phyloP scores from a whole-genome alignment of 2,329 filamentous ascomycete genomes.

The Cladosporium colombiae region DNA sequence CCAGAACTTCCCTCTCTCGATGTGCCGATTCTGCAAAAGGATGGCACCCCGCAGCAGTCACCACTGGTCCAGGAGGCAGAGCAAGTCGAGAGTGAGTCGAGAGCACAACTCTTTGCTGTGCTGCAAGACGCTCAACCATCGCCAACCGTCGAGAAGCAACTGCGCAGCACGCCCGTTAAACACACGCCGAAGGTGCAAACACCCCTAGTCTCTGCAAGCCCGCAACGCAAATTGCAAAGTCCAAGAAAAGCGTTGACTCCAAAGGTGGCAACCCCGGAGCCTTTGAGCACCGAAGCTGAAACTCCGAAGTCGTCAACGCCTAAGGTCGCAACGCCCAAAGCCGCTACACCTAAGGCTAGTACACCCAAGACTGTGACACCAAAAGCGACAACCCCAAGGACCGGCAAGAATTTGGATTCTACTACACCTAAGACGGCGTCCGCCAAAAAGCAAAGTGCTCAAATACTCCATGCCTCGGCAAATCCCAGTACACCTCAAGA shows the following conservation, averaged over 20 bases:
- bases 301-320: conserved; percentile 15
- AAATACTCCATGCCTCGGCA: neutral
- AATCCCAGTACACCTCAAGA: conserved; percentile 10
- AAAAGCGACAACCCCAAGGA: neutral
- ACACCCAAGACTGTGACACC: neutral
- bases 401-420: neutral
- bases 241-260: conserved; percentile 17
- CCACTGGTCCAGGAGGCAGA: neutral
- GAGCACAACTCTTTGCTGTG: conserved; percentile 24
- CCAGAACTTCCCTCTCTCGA: conserved; percentile 26
- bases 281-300: neutral
- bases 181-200: conserved; percentile 23
- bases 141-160: conserved; percentile 33
- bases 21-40: neutral
- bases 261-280: neutral
- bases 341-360: neutral
- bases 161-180: conserved; percentile 27
- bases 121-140: conserved; percentile 29
- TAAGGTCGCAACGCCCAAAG: conserved; percentile 6
- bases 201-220: neutral
- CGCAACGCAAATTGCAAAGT: conserved; percentile 16
- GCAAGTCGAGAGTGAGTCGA: conserved; percentile 19
- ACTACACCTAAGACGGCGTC: conserved; percentile 12
- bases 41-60: neutral
- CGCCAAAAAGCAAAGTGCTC: neutral